Base-by-base conservation (phyloP, 331 rosid species). In the Quercus tomentella region DNA sequence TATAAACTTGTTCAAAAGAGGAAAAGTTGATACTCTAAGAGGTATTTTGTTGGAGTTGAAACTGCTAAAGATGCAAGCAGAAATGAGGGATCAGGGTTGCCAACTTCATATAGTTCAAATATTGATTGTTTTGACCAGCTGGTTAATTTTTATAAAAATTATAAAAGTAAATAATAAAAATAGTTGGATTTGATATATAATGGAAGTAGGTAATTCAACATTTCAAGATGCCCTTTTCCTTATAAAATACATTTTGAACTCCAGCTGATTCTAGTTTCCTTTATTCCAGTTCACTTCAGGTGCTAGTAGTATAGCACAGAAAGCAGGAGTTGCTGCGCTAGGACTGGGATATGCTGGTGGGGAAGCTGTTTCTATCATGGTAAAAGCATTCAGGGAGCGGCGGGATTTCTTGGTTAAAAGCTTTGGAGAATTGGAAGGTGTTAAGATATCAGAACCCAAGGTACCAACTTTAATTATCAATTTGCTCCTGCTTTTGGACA, bases 261-360 rank as follows among this genome's bases (percentile, higher is more conserved):
- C 33, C 41, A 17, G 25, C 79, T 81, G 65, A 70, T 73, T 71
- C 17, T 37, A 30, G 16, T 82, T 22, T 74, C 35, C 70, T 72
- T 73, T 83, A 35, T 49, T 73, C 82, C 74, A 94, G 98, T 87
- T 79, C 84, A 94, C 97, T 25, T 92, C 98, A 72, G 94, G 94
- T 79, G 92, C 98, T 60, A 79, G 94, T 87, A 94, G 97, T 74
- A 91, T 94, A 83, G 56, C 97, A 73, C 98, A 94, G 86, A 94
- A 94, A 85, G 98, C 98, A 17, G 98, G 57, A 25, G 94, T 94
- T 43, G 97, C 98, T 68, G 98, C 98, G 31, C 77, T 94, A 67
- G 98, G 97, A 77, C 83, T 94, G 55, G 98, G 98, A 62, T 86
- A 88, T 85, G 97, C 97, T 72, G 98, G 98, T 71, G 97, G 98